Percentiles rank a stretch among this genome's conserved stretches.
These are phyloP conservation scores for Penicillium sp. DNA, from an alignment of 2,329 filamentous ascomycete genomes.

Conservation along the genomic window DNA sequence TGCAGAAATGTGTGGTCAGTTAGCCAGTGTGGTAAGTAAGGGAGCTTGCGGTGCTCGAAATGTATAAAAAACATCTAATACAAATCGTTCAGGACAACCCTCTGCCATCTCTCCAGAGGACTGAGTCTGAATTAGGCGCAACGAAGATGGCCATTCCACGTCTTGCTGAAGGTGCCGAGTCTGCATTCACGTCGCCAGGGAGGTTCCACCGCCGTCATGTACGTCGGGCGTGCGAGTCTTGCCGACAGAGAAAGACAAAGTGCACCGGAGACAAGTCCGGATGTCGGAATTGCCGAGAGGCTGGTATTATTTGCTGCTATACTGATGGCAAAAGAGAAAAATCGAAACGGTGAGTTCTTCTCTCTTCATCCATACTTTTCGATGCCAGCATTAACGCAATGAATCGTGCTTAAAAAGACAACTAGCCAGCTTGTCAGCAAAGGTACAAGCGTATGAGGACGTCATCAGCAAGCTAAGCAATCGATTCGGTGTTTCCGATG, in stretches of 20 bases:
- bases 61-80: slow-evolving; percentile 10
- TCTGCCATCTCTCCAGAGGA: slow-evolving; percentile 23
- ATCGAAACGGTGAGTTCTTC: slow-evolving; percentile 44
- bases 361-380: not conserved
- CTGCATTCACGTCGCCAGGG: slow-evolving; percentile 37
- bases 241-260: slow-evolving; percentile 51
- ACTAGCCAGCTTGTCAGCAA: slow-evolving; percentile 46
- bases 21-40: slow-evolving; percentile 31
- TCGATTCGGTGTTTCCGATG: slow-evolving; percentile 41
- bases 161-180: slow-evolving; percentile 38
- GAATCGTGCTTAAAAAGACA: slow-evolving; percentile 36
- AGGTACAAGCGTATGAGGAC: slow-evolving; percentile 47
- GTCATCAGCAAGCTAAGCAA: slow-evolving; percentile 41
- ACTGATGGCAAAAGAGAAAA: slow-evolving; percentile 52
- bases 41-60: not conserved
- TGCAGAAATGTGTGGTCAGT: slow-evolving; percentile 34
- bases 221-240: slow-evolving; percentile 50
- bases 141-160: slow-evolving; percentile 45
- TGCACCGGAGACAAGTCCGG: slow-evolving; percentile 51
- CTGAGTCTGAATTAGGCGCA: slow-evolving; percentile 28
- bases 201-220: slow-evolving; percentile 43
- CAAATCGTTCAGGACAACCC: slow-evolving; percentile 27
- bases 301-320: slow-evolving; percentile 50
- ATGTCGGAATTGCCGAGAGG: slow-evolving; percentile 50
- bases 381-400: not conserved